Percentiles rank a stretch among this genome's conserved stretches.
Conservation (phyloP, 192 early-diverging fungal genomes). For the Irineochytrium annulatum region DNA sequence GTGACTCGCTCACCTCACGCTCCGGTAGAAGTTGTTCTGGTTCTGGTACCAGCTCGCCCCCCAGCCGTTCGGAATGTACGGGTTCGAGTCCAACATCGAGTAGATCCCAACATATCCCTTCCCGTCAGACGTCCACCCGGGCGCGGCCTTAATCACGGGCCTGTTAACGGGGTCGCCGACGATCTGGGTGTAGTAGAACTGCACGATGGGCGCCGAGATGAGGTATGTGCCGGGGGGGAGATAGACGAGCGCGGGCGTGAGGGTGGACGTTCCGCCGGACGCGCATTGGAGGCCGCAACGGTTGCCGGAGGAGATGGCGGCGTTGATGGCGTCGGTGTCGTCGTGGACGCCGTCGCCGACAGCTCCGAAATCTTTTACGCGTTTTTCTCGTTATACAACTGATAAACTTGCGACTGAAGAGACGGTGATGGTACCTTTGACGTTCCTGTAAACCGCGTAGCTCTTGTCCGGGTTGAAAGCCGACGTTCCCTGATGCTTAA, state of each 20-base stretch:
- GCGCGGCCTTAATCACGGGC: constrained; percentile 32
- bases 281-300: constrained; percentile 38
- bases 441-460: constrained; percentile 28
- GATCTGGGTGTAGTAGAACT: constrained; percentile 42
- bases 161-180: constrained; percentile 35
- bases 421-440: no score
- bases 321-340: constrained; percentile 42
- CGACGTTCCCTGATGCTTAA: constrained; percentile 3
- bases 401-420: no score
- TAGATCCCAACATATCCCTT: constrained; percentile 39
- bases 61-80: constrained; percentile 16
- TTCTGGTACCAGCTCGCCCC: constrained; percentile 35
- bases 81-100: constrained; percentile 34
- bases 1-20: no score
- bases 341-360: constrained; percentile 42
- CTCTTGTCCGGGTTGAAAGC: constrained; percentile 3
- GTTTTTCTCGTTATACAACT: no score
- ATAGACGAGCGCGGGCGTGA: constrained; percentile 36
- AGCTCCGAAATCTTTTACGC: no score
- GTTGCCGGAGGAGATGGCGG: constrained; percentile 26
- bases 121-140: no score
- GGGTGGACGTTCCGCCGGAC: constrained; percentile 38
- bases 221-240: constrained; percentile 41
- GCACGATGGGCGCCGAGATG: constrained; percentile 23
- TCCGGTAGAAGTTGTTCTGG: constrained; percentile 45